These are phyloP conservation scores for Fusarium acutatum DNA, from an alignment of 2,329 filamentous ascomycete genomes.

Conservation along the genomic window DNA sequence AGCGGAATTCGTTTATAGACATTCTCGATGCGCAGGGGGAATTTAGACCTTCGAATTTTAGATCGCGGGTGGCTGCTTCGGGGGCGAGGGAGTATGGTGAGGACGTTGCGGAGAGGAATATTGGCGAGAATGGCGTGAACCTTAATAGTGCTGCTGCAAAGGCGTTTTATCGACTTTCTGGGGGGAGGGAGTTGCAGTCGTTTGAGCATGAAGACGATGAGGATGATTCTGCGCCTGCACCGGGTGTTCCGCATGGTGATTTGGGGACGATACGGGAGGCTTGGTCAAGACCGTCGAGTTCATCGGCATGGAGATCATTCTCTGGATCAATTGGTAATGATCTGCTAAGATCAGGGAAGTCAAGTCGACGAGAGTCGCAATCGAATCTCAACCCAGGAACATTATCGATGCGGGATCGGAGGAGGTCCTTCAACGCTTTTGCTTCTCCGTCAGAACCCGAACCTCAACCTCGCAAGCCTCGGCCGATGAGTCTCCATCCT, in stretches of 20 bases:
- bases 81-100: constrained; percentile 68
- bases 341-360: neutral
- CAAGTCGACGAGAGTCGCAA: constrained; percentile 7
- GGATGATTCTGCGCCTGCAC: constrained; percentile 29
- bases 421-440: constrained; percentile 37
- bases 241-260: constrained; percentile 26
- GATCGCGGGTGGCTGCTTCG: constrained; percentile 57
- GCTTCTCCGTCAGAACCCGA: constrained; percentile 10
- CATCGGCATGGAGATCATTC: constrained; percentile 33
- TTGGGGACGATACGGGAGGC: constrained; percentile 5
- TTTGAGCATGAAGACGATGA: constrained; percentile 6
- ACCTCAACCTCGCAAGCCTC: constrained; percentile 18
- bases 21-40: constrained; percentile 66
- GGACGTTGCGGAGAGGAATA: constrained; percentile 70
- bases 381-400: neutral
- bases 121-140: constrained; percentile 50
- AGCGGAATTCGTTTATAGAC: constrained; percentile 52
- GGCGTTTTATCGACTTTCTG: constrained; percentile 47
- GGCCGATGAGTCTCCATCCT: constrained; percentile 35
- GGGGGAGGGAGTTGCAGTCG: neutral
- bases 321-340: constrained; percentile 15
- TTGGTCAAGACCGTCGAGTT: constrained; percentile 17
- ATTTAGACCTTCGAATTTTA: constrained; percentile 59
- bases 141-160: constrained; percentile 47
- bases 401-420: constrained; percentile 14